Conservation (phyloP, 257 asterid genomes). For the Vinca minor region DNA sequence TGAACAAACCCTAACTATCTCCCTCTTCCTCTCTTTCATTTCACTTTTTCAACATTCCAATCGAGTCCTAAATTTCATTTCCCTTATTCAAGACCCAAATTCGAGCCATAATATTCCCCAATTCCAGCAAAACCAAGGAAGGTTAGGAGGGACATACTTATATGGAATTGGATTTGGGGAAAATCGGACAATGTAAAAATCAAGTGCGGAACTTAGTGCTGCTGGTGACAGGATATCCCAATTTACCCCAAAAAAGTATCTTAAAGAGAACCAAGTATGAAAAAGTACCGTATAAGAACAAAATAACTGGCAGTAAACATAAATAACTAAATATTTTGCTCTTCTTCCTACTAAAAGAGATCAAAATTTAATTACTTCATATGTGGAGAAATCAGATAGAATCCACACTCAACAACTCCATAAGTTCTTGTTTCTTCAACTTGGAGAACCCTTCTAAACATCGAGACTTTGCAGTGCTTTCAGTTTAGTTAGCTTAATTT, state of each 20-base stretch:
- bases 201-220: neutral
- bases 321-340: constrained; percentile 1
- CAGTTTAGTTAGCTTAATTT: constrained; percentile 30
- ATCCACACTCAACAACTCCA: constrained; percentile 29
- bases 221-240: neutral
- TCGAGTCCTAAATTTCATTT: too few relatives aligned
- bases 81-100: too few relatives aligned
- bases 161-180: too few relatives aligned
- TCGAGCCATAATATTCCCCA: too few relatives aligned
- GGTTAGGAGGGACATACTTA: too few relatives aligned
- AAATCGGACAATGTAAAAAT: neutral
- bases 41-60: too few relatives aligned
- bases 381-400: constrained; percentile 11
- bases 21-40: too few relatives aligned
- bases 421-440: constrained; percentile 30
- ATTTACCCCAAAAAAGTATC: neutral
- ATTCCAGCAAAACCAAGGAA: too few relatives aligned
- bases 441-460: constrained; percentile 32
- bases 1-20: too few relatives aligned
- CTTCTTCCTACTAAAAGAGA: neutral
- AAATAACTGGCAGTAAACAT: too few relatives aligned
- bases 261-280: neutral
- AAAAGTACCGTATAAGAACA: neutral
- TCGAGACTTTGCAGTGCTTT: constrained; percentile 31
- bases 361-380: neutral